These are phyloP conservation scores for Scheffersomyces insectosa DNA, from an alignment of 1,139 yeast species.

Conservation along the genomic window DNA sequence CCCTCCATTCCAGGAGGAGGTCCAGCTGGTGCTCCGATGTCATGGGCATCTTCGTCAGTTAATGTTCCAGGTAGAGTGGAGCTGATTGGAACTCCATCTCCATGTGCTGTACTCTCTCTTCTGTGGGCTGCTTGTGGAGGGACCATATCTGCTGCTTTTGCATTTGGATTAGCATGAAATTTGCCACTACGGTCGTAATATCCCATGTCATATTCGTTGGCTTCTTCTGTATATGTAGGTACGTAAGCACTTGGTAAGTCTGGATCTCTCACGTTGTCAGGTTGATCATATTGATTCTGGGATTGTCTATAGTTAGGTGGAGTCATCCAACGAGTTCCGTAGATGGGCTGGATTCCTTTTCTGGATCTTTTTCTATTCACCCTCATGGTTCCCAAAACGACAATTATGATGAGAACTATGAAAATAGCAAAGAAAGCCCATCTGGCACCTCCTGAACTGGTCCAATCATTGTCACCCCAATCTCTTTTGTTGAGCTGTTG, in stretches of 20 bases:
- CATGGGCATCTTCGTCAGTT: constrained; percentile 8
- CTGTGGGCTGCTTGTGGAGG: constrained; percentile 15
- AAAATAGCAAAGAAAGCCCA: constrained; percentile 62
- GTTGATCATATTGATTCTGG: constrained; percentile 58
- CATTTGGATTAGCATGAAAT: constrained; percentile 40
- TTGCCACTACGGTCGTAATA: constrained; percentile 73
- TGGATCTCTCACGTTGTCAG: constrained; percentile 31
- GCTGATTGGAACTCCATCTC: constrained; percentile 10
- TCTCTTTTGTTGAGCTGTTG: constrained; percentile 9
- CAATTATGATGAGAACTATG: constrained; percentile 46
- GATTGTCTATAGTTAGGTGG: constrained; percentile 86
- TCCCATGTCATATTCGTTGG: constrained; percentile 75
- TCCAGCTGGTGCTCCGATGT: not conserved
- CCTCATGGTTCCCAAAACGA: constrained; percentile 53
- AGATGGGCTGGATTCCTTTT: constrained; percentile 67
- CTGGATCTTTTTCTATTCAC: constrained; percentile 61
- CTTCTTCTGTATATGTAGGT: constrained; percentile 66
- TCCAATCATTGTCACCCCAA: constrained; percentile 21
- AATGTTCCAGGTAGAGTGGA: constrained; percentile 6
- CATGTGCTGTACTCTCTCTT: constrained; percentile 11
- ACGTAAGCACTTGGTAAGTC: constrained; percentile 47
- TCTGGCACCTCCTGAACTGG: constrained; percentile 40
- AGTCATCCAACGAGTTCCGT: constrained; percentile 88
- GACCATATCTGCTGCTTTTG: constrained; percentile 16
- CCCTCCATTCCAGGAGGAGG: not conserved